Evolutionary conservation across 768 basidiomycete genomes (phyloP), one percentile per base, ranked within the genome.

Genomic region (Leccinum variicolor): DNA sequence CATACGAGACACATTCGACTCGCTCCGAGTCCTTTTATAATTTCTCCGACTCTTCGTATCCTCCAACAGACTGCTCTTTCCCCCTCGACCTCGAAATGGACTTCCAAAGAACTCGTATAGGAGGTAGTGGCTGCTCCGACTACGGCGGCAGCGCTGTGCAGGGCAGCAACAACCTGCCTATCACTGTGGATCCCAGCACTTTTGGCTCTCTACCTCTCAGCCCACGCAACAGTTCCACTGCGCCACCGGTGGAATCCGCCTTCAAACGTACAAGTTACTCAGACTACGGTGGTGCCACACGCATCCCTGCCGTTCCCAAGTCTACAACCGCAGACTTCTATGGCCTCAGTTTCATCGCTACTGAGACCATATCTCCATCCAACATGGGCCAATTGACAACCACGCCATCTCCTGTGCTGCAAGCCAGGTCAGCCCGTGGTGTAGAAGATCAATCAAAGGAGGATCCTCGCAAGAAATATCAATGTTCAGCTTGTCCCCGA

Each of bases 401-500:
- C 9, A 65, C 79, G 2, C 67, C 81, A 4, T 73, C 84, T 34
- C 63, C 71, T 3, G 74, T 78, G 10, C 74, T 79, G 17, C 57
- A 70, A 49, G 63, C 73, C 15, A 66, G 71, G 52, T 69, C 78
- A 19, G 72, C 78, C 29, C 75, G 76, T 14, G 66, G 69, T 50
- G 56, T 69, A 25, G 69, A 82, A 21, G 82, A 84, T 29, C 72
- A 74, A 19, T 66, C 69, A 41, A 84, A 81, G 63, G 77, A 78
- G 15, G 90, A 90, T 60, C 81, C 86, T 9, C 84, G 87, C 67
- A 89, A 87, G 73, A 90, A 88, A 66, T 92, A 92, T 69, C 86
- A 83, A 65, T 94, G 92, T 66, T 71, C 80, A 11, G 78, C 78
- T 26, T 94, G 92, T 69, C 86, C 87, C 19, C 78, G 90, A 76